A percentile compares a stretch with the other conserved stretches of the same genome.
These are phyloP conservation scores for Colletotrichum abscissum DNA, from an alignment of 2,329 filamentous ascomycete genomes.

Conservation along the genomic window DNA sequence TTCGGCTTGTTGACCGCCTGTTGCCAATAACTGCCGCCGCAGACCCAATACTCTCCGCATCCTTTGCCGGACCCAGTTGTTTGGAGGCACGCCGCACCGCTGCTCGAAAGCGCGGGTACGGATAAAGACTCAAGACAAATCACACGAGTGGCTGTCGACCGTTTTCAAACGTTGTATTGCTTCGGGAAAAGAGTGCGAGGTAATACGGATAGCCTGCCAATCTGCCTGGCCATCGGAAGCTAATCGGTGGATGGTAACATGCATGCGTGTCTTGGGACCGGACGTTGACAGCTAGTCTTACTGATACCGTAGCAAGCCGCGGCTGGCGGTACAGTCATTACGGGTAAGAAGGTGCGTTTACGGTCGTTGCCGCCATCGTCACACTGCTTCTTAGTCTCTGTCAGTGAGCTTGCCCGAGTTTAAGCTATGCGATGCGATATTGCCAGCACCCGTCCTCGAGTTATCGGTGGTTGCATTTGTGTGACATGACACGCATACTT, in stretches of 20 bases:
- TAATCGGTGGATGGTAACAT: background rate
- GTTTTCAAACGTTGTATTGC: background rate
- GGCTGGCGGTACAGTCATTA: background rate
- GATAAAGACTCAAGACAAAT: background rate
- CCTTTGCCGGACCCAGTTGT: background rate
- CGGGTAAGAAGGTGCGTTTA: background rate
- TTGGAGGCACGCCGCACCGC: background rate
- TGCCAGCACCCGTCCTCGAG: conserved; percentile 14
- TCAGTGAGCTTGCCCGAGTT: background rate
- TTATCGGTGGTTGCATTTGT: background rate
- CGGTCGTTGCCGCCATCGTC: conserved; percentile 8
- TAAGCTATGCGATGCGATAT: conserved; percentile 31
- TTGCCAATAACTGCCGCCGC: conserved; percentile 15
- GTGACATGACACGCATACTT: background rate
- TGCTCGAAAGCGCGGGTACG: background rate
- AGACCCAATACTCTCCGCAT: conserved; percentile 7
- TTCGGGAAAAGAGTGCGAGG: background rate
- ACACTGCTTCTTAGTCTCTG: conserved; percentile 1
- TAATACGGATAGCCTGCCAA: background rate
- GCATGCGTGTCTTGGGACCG: background rate
- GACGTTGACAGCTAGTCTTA: background rate
- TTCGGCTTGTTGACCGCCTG: conserved; percentile 25
- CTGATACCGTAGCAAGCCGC: background rate
- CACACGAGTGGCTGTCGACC: background rate
- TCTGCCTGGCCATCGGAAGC: background rate